Conservation (phyloP, 2,329 filamentous ascomycete species). For the Coniochaeta pulveracea region DNA sequence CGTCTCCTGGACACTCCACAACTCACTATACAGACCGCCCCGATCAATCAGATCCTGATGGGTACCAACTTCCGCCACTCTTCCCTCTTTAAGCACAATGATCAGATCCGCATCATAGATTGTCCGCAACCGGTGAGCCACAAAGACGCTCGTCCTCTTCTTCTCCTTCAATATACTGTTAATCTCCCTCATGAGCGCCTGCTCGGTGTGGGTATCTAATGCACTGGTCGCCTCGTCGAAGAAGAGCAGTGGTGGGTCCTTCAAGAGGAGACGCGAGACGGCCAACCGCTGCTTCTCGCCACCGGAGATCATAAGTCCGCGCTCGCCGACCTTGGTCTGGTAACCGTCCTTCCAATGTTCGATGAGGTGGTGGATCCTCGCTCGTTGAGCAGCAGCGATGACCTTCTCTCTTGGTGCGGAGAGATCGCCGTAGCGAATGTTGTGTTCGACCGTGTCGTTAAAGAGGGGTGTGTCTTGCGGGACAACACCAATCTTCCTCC, state of each 20-base stretch:
- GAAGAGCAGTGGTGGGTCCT: constrained; percentile 82
- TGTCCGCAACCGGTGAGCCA: constrained; percentile 81
- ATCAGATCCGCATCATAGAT: constrained; percentile 91
- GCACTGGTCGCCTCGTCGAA: constrained; percentile 94
- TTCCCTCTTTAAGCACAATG: constrained; percentile 75
- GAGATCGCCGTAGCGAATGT: constrained; percentile 85
- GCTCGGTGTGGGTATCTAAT: constrained; percentile 86
- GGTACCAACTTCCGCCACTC: constrained; percentile 78
- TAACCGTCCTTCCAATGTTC: constrained; percentile 77
- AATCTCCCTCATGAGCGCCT: constrained; percentile 82
- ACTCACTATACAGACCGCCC: constrained; percentile 72
- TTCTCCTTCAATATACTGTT: constrained; percentile 87
- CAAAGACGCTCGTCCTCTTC: constrained; percentile 79
- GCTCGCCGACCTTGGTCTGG: constrained; percentile 80
- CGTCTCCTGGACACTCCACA: constrained; percentile 54
- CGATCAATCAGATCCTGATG: constrained; percentile 72
- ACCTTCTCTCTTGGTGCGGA: constrained; percentile 65
- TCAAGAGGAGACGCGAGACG: constrained; percentile 71
- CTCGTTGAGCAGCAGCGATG: constrained; percentile 65
- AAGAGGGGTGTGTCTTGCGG: constrained; percentile 96
- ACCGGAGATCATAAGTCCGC: constrained; percentile 92
- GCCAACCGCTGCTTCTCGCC: constrained; percentile 90
- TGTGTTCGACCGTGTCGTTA: constrained; percentile 92
- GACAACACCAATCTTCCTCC: constrained; percentile 83
- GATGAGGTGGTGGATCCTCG: constrained; percentile 77